phyloP scores from a whole-genome alignment of 306 rosid genomes.

The Hippophae tibetana region DNA sequence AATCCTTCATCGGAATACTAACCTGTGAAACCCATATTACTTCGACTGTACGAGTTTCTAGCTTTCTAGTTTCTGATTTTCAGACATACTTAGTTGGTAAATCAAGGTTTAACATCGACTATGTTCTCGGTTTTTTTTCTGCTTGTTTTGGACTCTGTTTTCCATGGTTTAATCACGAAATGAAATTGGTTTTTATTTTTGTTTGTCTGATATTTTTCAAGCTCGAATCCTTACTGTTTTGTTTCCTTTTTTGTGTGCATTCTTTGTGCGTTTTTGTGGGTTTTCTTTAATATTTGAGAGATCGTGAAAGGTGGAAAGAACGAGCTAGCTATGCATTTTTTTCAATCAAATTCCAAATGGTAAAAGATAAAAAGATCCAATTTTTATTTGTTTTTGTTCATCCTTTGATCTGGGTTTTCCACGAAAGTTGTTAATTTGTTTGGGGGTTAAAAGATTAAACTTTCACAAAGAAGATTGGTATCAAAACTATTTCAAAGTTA shows the following conservation, averaged over 20 bases:
- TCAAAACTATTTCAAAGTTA: too few species aligned
- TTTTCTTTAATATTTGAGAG: not conserved
- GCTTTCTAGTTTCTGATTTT: conserved; percentile 22
- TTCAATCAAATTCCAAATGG: not conserved
- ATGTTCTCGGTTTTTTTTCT: not conserved
- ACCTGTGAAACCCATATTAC: conserved; percentile 13
- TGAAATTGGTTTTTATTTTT: not conserved
- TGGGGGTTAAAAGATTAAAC: not conserved
- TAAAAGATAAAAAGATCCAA: not conserved
- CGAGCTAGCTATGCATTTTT: not conserved
- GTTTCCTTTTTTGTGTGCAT: not conserved
- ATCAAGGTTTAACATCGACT: conserved; percentile 36
- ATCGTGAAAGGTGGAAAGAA: not conserved
- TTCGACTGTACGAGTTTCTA: conserved; percentile 21
- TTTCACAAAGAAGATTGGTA: too few species aligned
- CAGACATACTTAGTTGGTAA: conserved; percentile 5
- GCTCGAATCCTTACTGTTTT: not conserved
- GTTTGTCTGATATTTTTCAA: not conserved
- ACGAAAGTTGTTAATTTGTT: conserved; percentile 17
- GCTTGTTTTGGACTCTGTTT: not conserved
- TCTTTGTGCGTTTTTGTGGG: not conserved
- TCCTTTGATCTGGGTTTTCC: conserved; percentile 7
- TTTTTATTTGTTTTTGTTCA: not conserved
- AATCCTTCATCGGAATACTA: conserved; percentile 18
- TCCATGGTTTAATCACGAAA: not conserved